Base-by-base conservation (phyloP, 805 yeast genomes). In the Kodamaea sagamina region DNA sequence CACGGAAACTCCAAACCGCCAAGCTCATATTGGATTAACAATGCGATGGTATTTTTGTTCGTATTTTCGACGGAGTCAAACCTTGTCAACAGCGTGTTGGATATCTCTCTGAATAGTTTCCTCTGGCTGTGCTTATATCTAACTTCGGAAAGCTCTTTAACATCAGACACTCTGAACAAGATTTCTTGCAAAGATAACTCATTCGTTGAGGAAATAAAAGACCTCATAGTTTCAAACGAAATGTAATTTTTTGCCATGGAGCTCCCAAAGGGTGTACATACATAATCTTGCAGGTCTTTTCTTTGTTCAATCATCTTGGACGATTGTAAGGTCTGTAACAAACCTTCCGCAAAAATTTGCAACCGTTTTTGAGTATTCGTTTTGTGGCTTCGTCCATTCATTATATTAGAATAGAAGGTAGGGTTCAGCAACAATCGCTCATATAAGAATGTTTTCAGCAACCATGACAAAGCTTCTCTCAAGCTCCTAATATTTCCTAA, bases 201-300 rank as follows among this genome's bases (percentile, higher is more conserved):
- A 2, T 25, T 6, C 0, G 46, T 11, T 0, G 58, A 34, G 5
- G 51, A 51, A 6, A 74, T 52, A 13, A 74, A 52, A 1, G 7
- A 17, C 35, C 66, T 68, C 59, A 75, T 68, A 0, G 81, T 74
- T 2, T 66, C 68, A 44, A 73, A 72, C 3, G 57, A 43, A 3
- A 79, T 57, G 51, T 77, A 78, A 47, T 75, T 75, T 41, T 65
- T 68, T 2, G 75, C 66, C 81, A 79, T 70, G 0, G 81, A 63
- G 22, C 57, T 52, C 0, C 83, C 82, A 55, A 54, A 75, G 0
- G 61, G 50, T 0, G 81, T 68, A 19, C 74, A 61, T 4, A 42
- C 31, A 18, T 57, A 62, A 1, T 31, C 42, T 0, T 42, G 45
- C 4, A 6, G 5, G 9, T 24, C 15, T 7, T 18, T 31, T 44